A percentile compares a stretch with the other conserved stretches of the same genome.
Conservation (phyloP, 768 basidiomycete species). For the Mycena rosella region DNA sequence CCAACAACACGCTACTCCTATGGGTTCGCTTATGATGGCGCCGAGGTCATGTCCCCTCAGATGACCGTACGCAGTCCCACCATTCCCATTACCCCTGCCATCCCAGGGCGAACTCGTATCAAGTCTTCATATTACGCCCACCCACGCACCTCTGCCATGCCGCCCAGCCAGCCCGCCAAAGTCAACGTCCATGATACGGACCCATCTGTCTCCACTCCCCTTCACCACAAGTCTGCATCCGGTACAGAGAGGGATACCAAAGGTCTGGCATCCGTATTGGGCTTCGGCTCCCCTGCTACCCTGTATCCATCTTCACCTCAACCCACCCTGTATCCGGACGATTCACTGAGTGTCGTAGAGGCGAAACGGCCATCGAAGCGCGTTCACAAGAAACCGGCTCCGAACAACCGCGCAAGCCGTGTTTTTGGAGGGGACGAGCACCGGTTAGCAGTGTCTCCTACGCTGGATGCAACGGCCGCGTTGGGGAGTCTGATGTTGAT, state of each 20-base stretch:
- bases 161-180: conserved; percentile 46
- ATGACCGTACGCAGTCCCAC: conserved; percentile 43
- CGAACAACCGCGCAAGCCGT: conserved; percentile 38
- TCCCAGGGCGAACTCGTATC: conserved; percentile 69
- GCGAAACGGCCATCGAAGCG: conserved; percentile 45
- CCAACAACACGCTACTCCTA: conserved; percentile 47
- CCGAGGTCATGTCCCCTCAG: conserved; percentile 61
- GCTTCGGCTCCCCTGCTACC: conserved; percentile 53
- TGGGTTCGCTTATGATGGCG: conserved; percentile 66
- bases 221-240: conserved; percentile 56
- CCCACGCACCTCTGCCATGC: conserved; percentile 65
- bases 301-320: conserved; percentile 66
- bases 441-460: conserved; percentile 37
- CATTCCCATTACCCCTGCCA: conserved; percentile 37
- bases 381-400: conserved; percentile 50
- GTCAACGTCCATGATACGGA: conserved; percentile 45
- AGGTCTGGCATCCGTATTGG: conserved; percentile 51
- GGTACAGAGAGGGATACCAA: conserved; percentile 57
- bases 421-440: conserved; percentile 43
- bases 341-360: conserved; percentile 74
- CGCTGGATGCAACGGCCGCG: conserved; percentile 59
- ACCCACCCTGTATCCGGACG: conserved; percentile 78
- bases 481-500: conserved; percentile 74
- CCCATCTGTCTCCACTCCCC: conserved; percentile 46
- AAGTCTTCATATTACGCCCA: conserved; percentile 78